Evolutionary conservation across 2,329 filamentous ascomycete genomes (phyloP).

Genomic region (Aureobasidium sp.): DNA sequence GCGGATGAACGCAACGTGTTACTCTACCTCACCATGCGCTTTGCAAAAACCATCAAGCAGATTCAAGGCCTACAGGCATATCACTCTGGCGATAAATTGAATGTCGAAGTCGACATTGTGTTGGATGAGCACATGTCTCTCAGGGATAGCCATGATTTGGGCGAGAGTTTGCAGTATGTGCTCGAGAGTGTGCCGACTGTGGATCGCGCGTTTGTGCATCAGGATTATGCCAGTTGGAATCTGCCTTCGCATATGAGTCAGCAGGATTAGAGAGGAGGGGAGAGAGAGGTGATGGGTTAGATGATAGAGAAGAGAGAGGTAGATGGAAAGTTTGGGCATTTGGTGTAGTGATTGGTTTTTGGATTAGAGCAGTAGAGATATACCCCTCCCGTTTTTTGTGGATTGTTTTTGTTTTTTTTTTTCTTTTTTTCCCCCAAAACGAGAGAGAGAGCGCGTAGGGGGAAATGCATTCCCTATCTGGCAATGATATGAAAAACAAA

Average conservation of each 20-base stretch:
- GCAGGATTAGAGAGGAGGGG: slow-evolving; percentile 26
- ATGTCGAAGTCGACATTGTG: slow-evolving; percentile 77
- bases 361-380: no score
- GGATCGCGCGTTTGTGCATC: slow-evolving; percentile 47
- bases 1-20: slow-evolving; percentile 79
- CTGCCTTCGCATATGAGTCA: slow-evolving; percentile 46
- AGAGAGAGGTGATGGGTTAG: background rate
- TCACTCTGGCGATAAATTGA: slow-evolving; percentile 77
- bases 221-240: slow-evolving; percentile 46
- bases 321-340: background rate
- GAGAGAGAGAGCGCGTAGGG: no score
- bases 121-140: slow-evolving; percentile 68
- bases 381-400: background rate
- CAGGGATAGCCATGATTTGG: slow-evolving; percentile 74
- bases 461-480: background rate
- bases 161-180: slow-evolving; percentile 74
- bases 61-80: slow-evolving; percentile 83
- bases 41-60: slow-evolving; percentile 77
- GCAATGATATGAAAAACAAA: background rate
- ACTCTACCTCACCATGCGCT: slow-evolving; percentile 88
- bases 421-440: no score
- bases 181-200: slow-evolving; percentile 77
- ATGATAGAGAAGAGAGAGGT: background rate
- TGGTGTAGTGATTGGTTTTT: no score
- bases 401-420: no score